Conservation (phyloP, 2,329 filamentous ascomycete genomes). For the Didymella sp. region DNA sequence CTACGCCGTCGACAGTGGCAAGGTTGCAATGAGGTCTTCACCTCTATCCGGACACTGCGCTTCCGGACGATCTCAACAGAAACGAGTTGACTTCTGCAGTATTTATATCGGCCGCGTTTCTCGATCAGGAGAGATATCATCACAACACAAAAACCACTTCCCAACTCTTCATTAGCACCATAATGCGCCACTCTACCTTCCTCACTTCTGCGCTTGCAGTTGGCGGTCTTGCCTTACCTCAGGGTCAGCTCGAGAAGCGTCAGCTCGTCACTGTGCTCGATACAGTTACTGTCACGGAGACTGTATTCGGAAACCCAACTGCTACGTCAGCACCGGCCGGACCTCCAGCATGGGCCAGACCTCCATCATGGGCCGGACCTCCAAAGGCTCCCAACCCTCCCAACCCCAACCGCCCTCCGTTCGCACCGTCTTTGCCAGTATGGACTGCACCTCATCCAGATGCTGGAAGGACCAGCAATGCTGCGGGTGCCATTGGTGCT, state of each 20-base stretch:
- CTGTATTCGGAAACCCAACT: slow-evolving; percentile 24
- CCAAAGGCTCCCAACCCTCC: not conserved
- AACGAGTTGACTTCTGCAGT: slow-evolving; percentile 5
- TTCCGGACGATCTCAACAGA: slow-evolving; percentile 15
- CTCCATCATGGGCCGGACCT: slow-evolving; percentile 13
- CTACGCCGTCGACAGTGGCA: slow-evolving; percentile 6
- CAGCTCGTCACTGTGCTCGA: slow-evolving; percentile 33
- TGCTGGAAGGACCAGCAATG: not conserved
- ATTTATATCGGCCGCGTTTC: slow-evolving; percentile 11
- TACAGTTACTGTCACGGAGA: slow-evolving; percentile 30
- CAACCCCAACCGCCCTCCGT: slow-evolving; percentile 3
- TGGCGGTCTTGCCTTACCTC: slow-evolving; percentile 36
- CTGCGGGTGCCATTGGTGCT: not conserved
- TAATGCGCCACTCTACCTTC: slow-evolving; percentile 39
- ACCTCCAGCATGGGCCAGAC: slow-evolving; percentile 10
- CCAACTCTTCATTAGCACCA: slow-evolving; percentile 18
- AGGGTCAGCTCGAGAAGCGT: slow-evolving; percentile 27
- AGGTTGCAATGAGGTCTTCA: slow-evolving; percentile 5
- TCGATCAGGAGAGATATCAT: not conserved
- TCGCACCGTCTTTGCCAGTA: slow-evolving; percentile 4
- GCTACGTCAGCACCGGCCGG: slow-evolving; percentile 14
- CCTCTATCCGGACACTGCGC: slow-evolving; percentile 4
- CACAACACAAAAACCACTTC: slow-evolving; percentile 8
- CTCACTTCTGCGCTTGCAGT: slow-evolving; percentile 35
- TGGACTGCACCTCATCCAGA: slow-evolving; percentile 5